phyloP scores from a whole-genome alignment of 2,329 filamentous ascomycete species.

The Stemphylium lycopersici region DNA sequence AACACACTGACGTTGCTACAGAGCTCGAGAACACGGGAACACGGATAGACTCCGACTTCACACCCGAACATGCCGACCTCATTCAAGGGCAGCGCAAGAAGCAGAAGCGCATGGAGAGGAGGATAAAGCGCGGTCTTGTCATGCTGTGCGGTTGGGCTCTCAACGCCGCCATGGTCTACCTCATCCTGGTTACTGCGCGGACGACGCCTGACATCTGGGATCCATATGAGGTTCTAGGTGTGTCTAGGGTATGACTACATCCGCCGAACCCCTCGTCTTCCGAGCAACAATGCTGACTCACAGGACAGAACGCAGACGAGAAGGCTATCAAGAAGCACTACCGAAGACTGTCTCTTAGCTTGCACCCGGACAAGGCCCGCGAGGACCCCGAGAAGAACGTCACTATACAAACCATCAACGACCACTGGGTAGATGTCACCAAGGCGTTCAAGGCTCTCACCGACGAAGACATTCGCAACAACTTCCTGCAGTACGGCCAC shows the following conservation, averaged over 20 bases:
- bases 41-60: constrained; percentile 81
- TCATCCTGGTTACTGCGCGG: constrained; percentile 80
- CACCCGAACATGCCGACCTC: constrained; percentile 80
- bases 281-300: constrained; percentile 24
- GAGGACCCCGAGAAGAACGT: constrained; percentile 87
- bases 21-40: constrained; percentile 80
- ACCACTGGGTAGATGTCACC: constrained; percentile 90
- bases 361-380: constrained; percentile 90
- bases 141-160: constrained; percentile 79
- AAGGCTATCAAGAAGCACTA: constrained; percentile 93
- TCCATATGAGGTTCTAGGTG: constrained; percentile 90
- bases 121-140: constrained; percentile 80
- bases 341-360: constrained; percentile 81
- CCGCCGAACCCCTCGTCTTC: neutral
- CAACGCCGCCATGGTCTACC: constrained; percentile 90
- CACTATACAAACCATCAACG: constrained; percentile 82
- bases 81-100: constrained; percentile 82
- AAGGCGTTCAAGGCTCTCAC: constrained; percentile 98
- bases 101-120: constrained; percentile 88
- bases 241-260: constrained; percentile 70
- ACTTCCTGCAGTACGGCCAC: constrained; percentile 94
- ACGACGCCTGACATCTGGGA: constrained; percentile 85
- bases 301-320: constrained; percentile 74
- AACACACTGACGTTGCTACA: constrained; percentile 31
- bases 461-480: constrained; percentile 95